Conservation (phyloP, 73 alveolate genomes). For the Stentor coeruleus region DNA sequence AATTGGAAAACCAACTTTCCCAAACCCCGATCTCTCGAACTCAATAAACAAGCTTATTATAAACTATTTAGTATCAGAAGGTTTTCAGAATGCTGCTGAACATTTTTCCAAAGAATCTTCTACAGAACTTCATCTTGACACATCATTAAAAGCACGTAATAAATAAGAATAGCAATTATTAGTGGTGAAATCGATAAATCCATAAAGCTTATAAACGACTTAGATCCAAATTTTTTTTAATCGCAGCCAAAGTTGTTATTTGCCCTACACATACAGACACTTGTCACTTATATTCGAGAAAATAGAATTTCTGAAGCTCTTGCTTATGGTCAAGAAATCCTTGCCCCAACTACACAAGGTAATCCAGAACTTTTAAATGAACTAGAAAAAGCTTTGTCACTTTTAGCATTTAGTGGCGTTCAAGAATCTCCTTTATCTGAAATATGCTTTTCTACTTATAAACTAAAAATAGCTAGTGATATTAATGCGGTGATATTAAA, state of each 20-base stretch:
- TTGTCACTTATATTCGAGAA: slow-evolving; percentile 57
- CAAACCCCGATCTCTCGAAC: slow-evolving; percentile 34
- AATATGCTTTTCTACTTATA: slow-evolving; percentile 9
- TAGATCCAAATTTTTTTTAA: slow-evolving; percentile 61
- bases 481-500: slow-evolving; percentile 26
- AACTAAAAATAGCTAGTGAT: slow-evolving; percentile 31
- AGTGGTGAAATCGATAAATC: slow-evolving; percentile 72
- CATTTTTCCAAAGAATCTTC: slow-evolving; percentile 53
- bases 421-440: slow-evolving; percentile 48
- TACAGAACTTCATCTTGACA: slow-evolving; percentile 55
- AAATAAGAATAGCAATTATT: slow-evolving; percentile 56
- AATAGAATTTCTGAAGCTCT: slow-evolving; percentile 59
- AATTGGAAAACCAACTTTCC: slow-evolving; percentile 38
- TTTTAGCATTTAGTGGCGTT: slow-evolving; percentile 63
- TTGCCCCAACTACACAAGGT: slow-evolving; percentile 42
- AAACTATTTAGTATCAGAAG: slow-evolving; percentile 74
- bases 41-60: slow-evolving; percentile 66
- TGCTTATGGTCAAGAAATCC: slow-evolving; percentile 49
- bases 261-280: slow-evolving; percentile 58
- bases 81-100: slow-evolving; percentile 63
- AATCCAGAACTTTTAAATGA: slow-evolving; percentile 44
- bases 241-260: slow-evolving; percentile 58
- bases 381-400: slow-evolving; percentile 69
- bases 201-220: slow-evolving; percentile 45
- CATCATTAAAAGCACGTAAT: slow-evolving; percentile 51